phyloP scores from a whole-genome alignment of 306 rosid genomes.

The Rubus parviflorus region DNA sequence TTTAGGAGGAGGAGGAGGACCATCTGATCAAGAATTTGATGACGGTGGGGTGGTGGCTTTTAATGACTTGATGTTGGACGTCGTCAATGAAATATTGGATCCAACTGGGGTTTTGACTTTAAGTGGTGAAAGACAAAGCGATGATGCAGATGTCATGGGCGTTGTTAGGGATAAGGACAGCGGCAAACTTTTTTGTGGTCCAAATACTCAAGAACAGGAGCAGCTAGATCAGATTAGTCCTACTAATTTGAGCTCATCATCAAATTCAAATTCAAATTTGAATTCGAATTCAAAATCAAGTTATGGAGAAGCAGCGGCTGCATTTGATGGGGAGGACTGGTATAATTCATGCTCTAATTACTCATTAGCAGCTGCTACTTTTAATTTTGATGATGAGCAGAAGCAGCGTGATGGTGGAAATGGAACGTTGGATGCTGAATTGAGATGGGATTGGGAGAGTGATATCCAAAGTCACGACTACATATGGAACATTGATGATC shows the following conservation, averaged over 20 bases:
- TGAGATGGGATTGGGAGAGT: conserved; percentile 22
- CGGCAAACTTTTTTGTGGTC: not conserved
- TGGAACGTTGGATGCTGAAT: not conserved
- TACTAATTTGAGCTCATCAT: conserved; percentile 4
- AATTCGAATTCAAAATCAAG: not conserved
- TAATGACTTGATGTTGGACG: conserved; percentile 31
- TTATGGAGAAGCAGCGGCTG: not conserved
- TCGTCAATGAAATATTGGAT: conserved; percentile 16
- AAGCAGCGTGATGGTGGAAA: not conserved
- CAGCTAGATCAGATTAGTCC: not conserved
- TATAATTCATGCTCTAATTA: not conserved
- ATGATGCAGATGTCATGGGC: not conserved
- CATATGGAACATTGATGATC: conserved; percentile 13
- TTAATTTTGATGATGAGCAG: not conserved
- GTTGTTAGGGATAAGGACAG: conserved; percentile 4
- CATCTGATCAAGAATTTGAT: not conserved
- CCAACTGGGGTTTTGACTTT: conserved; percentile 34
- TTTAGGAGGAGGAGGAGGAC: conserved; percentile 2
- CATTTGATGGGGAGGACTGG: conserved; percentile 7
- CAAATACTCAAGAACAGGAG: not conserved
- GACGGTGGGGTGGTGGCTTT: conserved; percentile 6
- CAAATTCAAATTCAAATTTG: not conserved
- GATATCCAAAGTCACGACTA: not conserved
- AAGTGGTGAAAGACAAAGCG: conserved; percentile 37
- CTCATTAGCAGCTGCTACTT: not conserved